Conservation (phyloP, 2,329 filamentous ascomycete genomes). For the Aspergillus unguis region DNA sequence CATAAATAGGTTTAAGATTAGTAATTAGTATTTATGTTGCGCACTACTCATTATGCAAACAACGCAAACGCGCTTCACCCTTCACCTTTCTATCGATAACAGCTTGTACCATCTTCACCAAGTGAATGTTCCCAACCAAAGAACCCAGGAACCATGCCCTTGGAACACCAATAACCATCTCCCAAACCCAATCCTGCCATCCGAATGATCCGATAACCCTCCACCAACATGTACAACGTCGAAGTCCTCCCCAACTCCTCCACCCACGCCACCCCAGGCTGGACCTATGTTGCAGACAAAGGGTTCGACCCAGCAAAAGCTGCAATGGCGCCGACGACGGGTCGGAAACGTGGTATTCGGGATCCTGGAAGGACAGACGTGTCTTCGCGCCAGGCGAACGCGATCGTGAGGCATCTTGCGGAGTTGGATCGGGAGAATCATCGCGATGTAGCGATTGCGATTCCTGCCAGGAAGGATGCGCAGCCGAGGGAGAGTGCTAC, state of each 20-base stretch:
- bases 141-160: too few species aligned
- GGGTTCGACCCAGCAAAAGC: conserved; percentile 56
- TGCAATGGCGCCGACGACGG: conserved; percentile 50
- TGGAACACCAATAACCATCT: not conserved
- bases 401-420: conserved; percentile 75
- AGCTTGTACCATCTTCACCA: not conserved
- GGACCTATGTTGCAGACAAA: conserved; percentile 85
- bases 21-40: not conserved
- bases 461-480: conserved; percentile 54
- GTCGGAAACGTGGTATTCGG: conserved; percentile 69
- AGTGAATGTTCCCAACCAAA: too few species aligned
- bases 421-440: conserved; percentile 78
- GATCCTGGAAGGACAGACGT: conserved; percentile 61
- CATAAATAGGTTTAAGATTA: not conserved
- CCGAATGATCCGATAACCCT: not conserved
- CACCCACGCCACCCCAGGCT: conserved; percentile 73
- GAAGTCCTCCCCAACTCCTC: conserved; percentile 73
- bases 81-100: not conserved
- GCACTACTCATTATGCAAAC: not conserved
- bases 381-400: conserved; percentile 76
- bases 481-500: conserved; percentile 41
- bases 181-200: not conserved
- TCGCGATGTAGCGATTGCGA: conserved; percentile 66
- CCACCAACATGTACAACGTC: conserved; percentile 63
- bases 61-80: not conserved